Percentiles rank a stretch among this genome's conserved stretches.
Conservation (phyloP, 2,329 filamentous ascomycete species). For the Diaporthe velutina region DNA sequence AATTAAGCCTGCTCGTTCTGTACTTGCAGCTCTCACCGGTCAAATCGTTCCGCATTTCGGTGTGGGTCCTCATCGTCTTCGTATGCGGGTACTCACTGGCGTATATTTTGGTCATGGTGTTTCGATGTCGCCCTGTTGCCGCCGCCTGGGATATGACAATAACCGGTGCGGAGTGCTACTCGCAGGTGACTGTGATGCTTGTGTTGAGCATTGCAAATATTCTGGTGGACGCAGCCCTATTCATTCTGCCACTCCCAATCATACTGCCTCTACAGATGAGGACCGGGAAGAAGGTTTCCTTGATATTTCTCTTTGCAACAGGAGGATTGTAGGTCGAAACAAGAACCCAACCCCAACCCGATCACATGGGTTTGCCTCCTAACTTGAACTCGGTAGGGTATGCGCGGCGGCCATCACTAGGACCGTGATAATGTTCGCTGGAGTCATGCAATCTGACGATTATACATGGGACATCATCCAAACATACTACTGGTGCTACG, state of each 20-base stretch:
- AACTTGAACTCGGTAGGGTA: neutral
- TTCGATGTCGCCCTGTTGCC: neutral
- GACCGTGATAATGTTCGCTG: neutral
- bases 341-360: neutral
- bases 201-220: constrained; percentile 3
- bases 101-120: neutral
- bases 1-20: neutral
- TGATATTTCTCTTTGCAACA: constrained; percentile 1
- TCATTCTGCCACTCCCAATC: constrained; percentile 1
- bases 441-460: neutral
- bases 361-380: neutral
- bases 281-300: neutral
- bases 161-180: neutral
- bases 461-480: constrained; percentile 15
- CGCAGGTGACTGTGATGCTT: neutral
- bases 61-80: constrained; percentile 10
- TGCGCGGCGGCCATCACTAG: neutral
- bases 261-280: constrained; percentile 4
- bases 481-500: constrained; percentile 20
- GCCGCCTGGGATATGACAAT: constrained; percentile 1
- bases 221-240: neutral
- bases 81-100: constrained; percentile 9
- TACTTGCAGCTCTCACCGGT: neutral
- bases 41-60: neutral
- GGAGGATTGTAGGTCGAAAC: neutral